phyloP scores from a whole-genome alignment of 1,139 yeast genomes.

The Kodamaea fungicola region DNA sequence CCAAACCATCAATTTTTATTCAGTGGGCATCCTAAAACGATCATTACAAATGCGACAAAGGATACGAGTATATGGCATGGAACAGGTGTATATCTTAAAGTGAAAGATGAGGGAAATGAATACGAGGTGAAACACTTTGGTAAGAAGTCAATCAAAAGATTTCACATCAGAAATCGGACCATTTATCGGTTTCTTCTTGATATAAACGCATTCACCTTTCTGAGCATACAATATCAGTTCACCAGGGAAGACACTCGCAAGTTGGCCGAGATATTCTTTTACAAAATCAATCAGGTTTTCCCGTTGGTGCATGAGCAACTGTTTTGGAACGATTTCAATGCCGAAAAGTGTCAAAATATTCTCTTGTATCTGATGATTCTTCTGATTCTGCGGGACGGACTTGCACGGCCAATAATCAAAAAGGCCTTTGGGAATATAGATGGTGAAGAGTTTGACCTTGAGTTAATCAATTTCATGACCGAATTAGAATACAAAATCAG shows the following conservation, averaged over 20 bases:
- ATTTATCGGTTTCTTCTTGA: conserved; percentile 20
- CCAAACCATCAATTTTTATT: conserved; percentile 21
- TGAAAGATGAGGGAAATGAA: conserved; percentile 9
- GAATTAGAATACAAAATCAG: conserved; percentile 36
- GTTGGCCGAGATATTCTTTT: conserved; percentile 27
- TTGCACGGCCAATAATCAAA: conserved; percentile 25
- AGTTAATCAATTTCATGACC: conserved; percentile 18
- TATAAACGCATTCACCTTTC: conserved; percentile 33
- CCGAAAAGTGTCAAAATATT: conserved; percentile 20
- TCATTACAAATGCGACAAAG: conserved; percentile 19
- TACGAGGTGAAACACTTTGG: conserved; percentile 14
- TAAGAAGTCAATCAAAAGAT: conserved; percentile 11
- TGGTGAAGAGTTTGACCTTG: conserved; percentile 10
- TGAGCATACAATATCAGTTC: conserved; percentile 22
- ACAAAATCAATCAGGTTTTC: conserved; percentile 31
- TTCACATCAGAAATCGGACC: conserved; percentile 14
- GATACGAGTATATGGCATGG: conserved; percentile 26
- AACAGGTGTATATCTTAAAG: conserved; percentile 24
- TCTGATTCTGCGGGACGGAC: conserved; percentile 24
- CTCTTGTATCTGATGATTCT: conserved; percentile 29
- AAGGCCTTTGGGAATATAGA: conserved; percentile 9
- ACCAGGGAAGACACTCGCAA: conserved; percentile 20
- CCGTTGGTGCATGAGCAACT: conserved; percentile 27
- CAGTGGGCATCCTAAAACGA: conserved; percentile 28
- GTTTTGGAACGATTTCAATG: conserved; percentile 28